Evolutionary conservation across 139 green algal species (phyloP).

Genomic region (Tetraselmis striata): DNA sequence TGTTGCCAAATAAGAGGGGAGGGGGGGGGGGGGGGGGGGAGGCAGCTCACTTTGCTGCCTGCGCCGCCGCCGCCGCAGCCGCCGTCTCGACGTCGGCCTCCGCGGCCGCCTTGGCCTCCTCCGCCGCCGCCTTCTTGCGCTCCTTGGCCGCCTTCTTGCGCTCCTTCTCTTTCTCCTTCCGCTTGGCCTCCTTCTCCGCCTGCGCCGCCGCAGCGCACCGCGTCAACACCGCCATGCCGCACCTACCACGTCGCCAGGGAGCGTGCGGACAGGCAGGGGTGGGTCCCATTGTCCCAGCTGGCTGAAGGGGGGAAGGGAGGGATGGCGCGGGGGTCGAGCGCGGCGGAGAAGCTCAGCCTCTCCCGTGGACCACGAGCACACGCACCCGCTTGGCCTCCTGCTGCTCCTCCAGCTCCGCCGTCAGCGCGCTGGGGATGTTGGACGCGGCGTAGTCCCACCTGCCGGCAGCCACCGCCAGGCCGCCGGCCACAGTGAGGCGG

Average conservation of each 20-base stretch:
- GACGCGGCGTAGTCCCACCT: constrained; percentile 55
- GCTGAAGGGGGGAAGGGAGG: too few species aligned
- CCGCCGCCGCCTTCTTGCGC: constrained; percentile 20
- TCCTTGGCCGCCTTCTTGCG: constrained; percentile 25
- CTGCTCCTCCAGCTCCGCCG: constrained; percentile 55
- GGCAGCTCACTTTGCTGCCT: constrained; percentile 14
- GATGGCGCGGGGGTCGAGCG: too few species aligned
- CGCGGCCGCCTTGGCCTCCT: constrained; percentile 27
- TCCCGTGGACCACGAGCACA: too few species aligned
- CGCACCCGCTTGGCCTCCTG: constrained; percentile 45
- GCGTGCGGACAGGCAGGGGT: too few species aligned
- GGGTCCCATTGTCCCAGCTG: too few species aligned
- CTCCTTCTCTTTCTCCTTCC: constrained; percentile 61
- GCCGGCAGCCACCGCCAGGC: constrained; percentile 19
- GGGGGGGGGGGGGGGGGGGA: not conserved
- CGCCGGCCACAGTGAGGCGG: constrained; percentile 14
- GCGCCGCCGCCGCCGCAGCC: constrained; percentile 39
- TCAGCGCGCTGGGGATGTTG: constrained; percentile 59
- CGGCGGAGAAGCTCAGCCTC: too few species aligned
- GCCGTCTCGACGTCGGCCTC: constrained; percentile 53
- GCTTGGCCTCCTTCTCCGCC: constrained; percentile 58
- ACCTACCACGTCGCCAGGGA: too few species aligned
- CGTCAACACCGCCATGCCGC: too few species aligned
- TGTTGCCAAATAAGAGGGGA: too few species aligned
- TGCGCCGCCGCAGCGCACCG: too few species aligned